Base-by-base conservation (phyloP, 83 land plant genomes). In the Picea mariana region DNA sequence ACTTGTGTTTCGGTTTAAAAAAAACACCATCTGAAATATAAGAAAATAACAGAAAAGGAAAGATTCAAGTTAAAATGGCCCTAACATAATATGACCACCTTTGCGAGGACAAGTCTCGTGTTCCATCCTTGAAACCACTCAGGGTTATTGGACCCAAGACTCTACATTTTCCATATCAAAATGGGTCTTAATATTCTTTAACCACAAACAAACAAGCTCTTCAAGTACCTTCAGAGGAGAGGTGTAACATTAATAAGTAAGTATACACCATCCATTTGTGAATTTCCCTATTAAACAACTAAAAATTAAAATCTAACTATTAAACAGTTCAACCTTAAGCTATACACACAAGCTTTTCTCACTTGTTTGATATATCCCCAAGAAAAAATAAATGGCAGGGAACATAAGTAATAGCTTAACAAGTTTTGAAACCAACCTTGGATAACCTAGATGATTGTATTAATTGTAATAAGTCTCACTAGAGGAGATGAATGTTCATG, bases 121-220 rank as follows among this genome's bases (percentile, higher is more conserved):
- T 42, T 42, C 47, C 47, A 42, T 42, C 47, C 47, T 42, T 42
- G 47, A 42, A 42, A 42, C 47, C 47, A 42, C 47, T 42, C 47
- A 42, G 7, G 47, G 47, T 42, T 6, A 42, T 42, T 42, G 47
- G 47, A 42, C 47, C 47, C 7, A 42, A 42, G 7, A 42, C 47
- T 42, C 47, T 75, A 92, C 82, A 82, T 87, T 88, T 89, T 90
- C 87, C 60, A 81, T 83, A 82, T 87, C 91, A 83, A 84, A 89
- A 83, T 87, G 88, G 20, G 80, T 79, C 12, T 90, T 90, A 62
- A 88, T 87, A 77, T 87, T 86, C 90, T 88, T 81, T 21, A 64
- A 17, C 9, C 49, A 42, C 42, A 71, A 18, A 77, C 31, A 40
- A 42, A 52, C 18, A 62, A 34, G 13, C 31, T 17, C 7, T 81